Evolutionary conservation across 1,284 basidiomycete genomes (phyloP).

Genomic region (Ustilago loliicola): DNA sequence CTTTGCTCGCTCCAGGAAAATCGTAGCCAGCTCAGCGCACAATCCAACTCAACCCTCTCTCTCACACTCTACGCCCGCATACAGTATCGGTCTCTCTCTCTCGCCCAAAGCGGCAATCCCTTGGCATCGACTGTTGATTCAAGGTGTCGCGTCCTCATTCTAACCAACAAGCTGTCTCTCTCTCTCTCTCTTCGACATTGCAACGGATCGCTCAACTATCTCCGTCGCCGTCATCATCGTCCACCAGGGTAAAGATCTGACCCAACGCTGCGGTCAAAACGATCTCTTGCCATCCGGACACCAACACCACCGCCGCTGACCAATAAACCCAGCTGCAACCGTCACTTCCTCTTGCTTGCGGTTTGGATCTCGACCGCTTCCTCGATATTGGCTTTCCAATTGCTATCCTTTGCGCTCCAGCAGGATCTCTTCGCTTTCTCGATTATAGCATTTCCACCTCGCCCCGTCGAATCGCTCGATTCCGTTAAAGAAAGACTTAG

Average conservation of each 20-base stretch:
- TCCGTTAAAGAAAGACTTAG: neutral
- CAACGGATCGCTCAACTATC: conserved; percentile 2
- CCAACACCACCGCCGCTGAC: neutral
- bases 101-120: conserved; percentile 4
- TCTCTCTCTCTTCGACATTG: neutral
- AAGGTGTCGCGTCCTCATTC: conserved; percentile 6
- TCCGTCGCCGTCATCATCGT: neutral
- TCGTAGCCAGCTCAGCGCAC: neutral
- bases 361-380: neutral
- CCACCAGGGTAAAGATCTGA: neutral
- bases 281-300: conserved; percentile 7
- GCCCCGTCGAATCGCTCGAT: neutral
- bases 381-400: neutral
- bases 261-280: conserved; percentile 2
- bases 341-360: neutral
- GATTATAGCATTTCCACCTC: neutral
- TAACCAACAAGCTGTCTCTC: neutral
- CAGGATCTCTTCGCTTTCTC: neutral
- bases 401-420: neutral
- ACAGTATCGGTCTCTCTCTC: neutral
- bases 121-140: neutral
- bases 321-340: neutral
- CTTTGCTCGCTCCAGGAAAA: neutral
- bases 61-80: conserved; percentile 1
- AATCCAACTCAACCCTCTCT: neutral